Base-by-base conservation (phyloP, 75 land plant genomes). In the Selaginella moellendorffii region DNA sequence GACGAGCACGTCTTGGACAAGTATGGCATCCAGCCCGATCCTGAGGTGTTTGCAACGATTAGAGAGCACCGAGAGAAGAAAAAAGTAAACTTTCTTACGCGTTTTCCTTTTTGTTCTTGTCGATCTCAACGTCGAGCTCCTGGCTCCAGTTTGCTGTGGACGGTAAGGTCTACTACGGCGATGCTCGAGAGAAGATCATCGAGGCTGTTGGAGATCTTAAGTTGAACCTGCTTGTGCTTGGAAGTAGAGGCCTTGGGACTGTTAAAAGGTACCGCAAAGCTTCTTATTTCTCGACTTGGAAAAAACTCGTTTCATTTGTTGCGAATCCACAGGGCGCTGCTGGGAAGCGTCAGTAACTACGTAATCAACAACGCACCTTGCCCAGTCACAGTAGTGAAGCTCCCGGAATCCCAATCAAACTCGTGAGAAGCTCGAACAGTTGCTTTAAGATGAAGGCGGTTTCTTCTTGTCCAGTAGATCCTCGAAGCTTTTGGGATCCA, bases 311-410 rank as follows among this genome's bases (percentile, higher is more conserved):
- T 46, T 46, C 18, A 46, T 46, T 10, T 46, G 14, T 18, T 46
- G 51, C 18, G 51, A 10, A 46, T 46, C 51, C 70, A 68, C 86
- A 86, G 89, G 77, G 78, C 76, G 17, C 20, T 80, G 19, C 23
- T 86, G 64, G 89, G 89, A 27, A 86, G 86, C 54, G 89, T 86
- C 2, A 83, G 89, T 70, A 77, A 81, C 69, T 70, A 78, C 60
- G 89, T 83, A 52, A 76, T 83, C 66, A 83, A 78, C 61, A 80
- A 83, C 63, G 87, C 69, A 23, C 31, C 77, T 18, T 86, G 89
- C 56, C 89, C 86, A 5, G 76, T 86, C 22, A 86, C 81, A 22
- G 73, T 84, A 0, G 79, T 82, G 1, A 84, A 84, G 67, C 76
- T 73, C 54, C 8, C 19, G 46, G 46, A 36, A 36, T 5, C 46